Evolutionary conservation across 495 filamentous ascomycete genomes (phyloP), one percentile per base, ranked within the genome.

Genomic region (Trichoderma gamsii): DNA sequence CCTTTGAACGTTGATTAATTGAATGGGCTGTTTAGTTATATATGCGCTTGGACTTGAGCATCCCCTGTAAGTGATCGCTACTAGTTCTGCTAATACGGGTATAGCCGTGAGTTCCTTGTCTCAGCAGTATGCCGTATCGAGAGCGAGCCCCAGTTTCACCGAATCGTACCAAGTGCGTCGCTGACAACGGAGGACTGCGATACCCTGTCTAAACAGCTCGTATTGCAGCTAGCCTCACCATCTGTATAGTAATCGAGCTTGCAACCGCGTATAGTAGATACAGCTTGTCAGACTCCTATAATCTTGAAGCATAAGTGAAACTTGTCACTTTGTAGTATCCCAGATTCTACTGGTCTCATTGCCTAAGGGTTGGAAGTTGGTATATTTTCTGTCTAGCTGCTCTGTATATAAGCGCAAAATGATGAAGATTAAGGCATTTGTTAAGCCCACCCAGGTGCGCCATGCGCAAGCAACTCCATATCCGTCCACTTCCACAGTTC

Each of bases 401-500:
- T n/a, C n/a, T n/a, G n/a, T n/a, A n/a, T n/a, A n/a, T n/a, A n/a
- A n/a, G n/a, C n/a, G n/a, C n/a, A n/a, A n/a, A n/a, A n/a, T n/a
- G n/a, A n/a, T n/a, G n/a, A n/a, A n/a, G n/a, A n/a, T n/a, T 29
- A 29, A 29, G 29, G 4, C 1, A 29, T 29, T 4, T 29, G 29
- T 4, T 66, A 3, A 46, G 65, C 32, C 65, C 65, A 66, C 11
- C 65, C 65, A 43, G 29, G 32, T n/a, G 16, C 41, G n/a, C 65
- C 66, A 38, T 67, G 32, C 41, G 35, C 56, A 56, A 46, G 35
- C 18, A 72, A 38, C 29, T 69, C 70, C n/a, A 63, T 65, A 4
- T 68, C 46, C 13, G 68, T 72, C 68, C 70, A 72, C 59, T 68
- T 27, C 68, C 68, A 69, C 16, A 72, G 25, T 41, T 38, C 49